Evolutionary conservation across 331 rosid genomes (phyloP).

Genomic region (Cydonia oblonga): DNA sequence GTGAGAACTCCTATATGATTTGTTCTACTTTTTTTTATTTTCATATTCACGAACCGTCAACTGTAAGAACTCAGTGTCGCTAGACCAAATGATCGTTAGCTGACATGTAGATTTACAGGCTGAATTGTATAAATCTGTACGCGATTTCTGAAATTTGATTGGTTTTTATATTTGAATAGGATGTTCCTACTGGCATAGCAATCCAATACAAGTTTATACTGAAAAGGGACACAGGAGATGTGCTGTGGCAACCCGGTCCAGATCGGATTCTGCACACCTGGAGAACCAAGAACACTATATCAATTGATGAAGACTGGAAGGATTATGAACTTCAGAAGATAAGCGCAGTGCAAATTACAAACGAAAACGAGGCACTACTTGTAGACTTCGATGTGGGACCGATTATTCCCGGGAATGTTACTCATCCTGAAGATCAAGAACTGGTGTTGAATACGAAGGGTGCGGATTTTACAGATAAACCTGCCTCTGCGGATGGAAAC

Average conservation of each 20-base stretch:
- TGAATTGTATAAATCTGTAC: no score
- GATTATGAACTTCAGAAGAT: conserved; percentile 2
- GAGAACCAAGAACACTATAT: conserved; percentile 1
- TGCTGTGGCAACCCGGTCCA: conserved; percentile 17
- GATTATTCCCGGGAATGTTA: background rate
- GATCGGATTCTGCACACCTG: conserved; percentile 11
- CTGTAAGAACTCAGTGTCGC: background rate
- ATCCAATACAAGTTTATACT: conserved; percentile 16
- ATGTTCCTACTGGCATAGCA: conserved; percentile 1
- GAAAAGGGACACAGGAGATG: background rate
- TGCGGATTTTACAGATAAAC: background rate
- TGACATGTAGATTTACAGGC: no score
- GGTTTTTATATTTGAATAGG: background rate
- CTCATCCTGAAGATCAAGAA: background rate
- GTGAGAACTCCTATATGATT: background rate
- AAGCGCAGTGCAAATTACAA: background rate
- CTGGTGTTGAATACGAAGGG: background rate
- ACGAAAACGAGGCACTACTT: background rate
- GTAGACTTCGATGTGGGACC: background rate
- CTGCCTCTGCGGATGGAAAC: background rate
- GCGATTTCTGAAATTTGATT: background rate
- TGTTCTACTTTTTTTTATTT: no score
- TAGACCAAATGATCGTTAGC: background rate
- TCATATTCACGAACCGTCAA: no score
- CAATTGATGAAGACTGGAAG: conserved; percentile 11